Base-by-base conservation (phyloP, 2,329 filamentous ascomycete genomes). In the Ceratocystis harringtonii region DNA sequence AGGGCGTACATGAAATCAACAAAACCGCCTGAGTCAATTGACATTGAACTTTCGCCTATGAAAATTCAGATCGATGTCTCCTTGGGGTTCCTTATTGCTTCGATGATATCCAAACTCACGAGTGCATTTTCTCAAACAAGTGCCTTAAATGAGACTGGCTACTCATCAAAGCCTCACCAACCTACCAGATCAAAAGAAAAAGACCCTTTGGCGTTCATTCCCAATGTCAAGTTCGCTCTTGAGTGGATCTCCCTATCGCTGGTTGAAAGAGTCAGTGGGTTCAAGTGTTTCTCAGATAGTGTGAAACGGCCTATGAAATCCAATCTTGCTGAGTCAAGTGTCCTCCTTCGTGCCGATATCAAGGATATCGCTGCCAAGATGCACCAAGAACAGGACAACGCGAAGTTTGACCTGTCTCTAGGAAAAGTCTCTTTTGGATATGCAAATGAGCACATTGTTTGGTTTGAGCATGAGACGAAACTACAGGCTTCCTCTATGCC, bases 401-500 rank as follows among this genome's bases (percentile, higher is more conserved):
- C 76, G 58, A 72, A 22, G 22, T 65, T 52, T 10, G 43, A 74
- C 70, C 19, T 71, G 69, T 44, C 68, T 70, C 15, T 64, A 71
- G 48, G 76, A 71, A 3, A 78, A 73, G 50, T 88, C 70, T 77
- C 76, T 0, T 84, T 88, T 69, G 84, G 84, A 0, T 87, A 87
- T 70, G 78, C 79, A 1, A 77, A 82, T 68, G 83, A 82, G 48
- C 80, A 84, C 65, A 85, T 88, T 44, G 68, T 88, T 44, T 85
- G 81, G 1, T 87, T 88, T 68, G 81, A 86, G 69, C 78, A 79
- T 48, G 78, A 76, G 19, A 75, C 79, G 44, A 80, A 82, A 60
- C 80, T 85, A 79, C 80, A 79, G 45, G 78, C 81, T 32, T 87
- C 84, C 1, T 87, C 84, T 1, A 78, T 84, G 1, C 78, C 79